These are phyloP conservation scores for Yarrowia phangngaensis DNA, from an alignment of 805 yeast genomes.

Conservation along the genomic window DNA sequence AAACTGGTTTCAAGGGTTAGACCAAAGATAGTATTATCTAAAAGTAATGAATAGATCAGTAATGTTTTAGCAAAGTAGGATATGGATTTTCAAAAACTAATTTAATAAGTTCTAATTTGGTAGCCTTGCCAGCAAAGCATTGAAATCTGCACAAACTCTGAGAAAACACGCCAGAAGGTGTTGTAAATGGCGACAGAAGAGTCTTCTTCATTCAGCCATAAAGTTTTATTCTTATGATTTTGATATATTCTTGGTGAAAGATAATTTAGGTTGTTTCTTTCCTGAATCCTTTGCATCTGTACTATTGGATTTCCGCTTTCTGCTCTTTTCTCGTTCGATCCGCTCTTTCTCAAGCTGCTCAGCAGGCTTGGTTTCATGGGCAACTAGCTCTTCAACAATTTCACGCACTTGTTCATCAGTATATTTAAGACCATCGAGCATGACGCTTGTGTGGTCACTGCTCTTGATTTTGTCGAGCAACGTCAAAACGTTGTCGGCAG, in stretches of 20 bases:
- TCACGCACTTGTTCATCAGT: not conserved
- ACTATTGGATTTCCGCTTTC: not conserved
- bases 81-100: too few species aligned
- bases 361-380: not conserved
- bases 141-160: too few species aligned
- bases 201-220: too few species aligned
- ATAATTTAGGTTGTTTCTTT: slow-evolving; percentile 9
- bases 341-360: slow-evolving; percentile 1
- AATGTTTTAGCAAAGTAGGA: too few species aligned
- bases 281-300: not conserved
- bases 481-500: slow-evolving; percentile 10
- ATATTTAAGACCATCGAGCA: not conserved
- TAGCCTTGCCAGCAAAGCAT: too few species aligned
- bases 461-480: not conserved
- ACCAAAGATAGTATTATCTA: too few species aligned
- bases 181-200: too few species aligned
- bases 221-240: too few species aligned
- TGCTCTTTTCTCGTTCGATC: slow-evolving; percentile 4
- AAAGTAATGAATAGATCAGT: too few species aligned
- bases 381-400: not conserved
- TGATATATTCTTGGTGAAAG: not conserved
- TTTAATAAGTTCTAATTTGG: too few species aligned
- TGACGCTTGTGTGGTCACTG: not conserved
- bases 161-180: too few species aligned
- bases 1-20: slow-evolving; percentile 46